Evolutionary conservation across 441 rosid species (phyloP).

Genomic region (Gossypium laxum): DNA sequence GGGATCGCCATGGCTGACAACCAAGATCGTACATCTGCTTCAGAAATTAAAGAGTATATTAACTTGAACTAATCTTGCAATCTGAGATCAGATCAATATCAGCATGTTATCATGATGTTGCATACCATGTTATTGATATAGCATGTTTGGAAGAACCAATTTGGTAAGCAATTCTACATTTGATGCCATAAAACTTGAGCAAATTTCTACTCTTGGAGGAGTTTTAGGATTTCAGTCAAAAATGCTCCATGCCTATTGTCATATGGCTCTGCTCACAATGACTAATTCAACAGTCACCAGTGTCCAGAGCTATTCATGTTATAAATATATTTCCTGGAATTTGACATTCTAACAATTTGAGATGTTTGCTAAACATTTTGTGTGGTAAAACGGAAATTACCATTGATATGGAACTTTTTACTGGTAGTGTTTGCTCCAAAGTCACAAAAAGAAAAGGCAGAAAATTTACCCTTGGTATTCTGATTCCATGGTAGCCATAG

Average conservation of each 20-base stretch:
- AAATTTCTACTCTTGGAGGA: neutral
- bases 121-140: neutral
- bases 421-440: neutral
- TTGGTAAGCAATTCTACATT: neutral
- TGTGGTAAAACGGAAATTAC: neutral
- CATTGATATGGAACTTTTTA: neutral
- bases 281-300: neutral
- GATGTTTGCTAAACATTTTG: neutral
- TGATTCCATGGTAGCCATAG: constrained; percentile 46
- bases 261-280: neutral
- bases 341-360: neutral
- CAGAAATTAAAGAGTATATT: neutral
- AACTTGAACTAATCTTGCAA: neutral
- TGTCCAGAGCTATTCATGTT: neutral
- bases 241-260: neutral
- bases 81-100: neutral
- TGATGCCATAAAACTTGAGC: neutral
- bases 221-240: too few species aligned
- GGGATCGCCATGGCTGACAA: constrained; percentile 88
- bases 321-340: neutral
- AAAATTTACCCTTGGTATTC: constrained; percentile 51
- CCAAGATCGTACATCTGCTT: constrained; percentile 45
- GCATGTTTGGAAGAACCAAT: neutral
- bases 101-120: neutral
- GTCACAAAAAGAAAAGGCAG: neutral